Evolutionary conservation across 192 early-diverging fungal genomes (phyloP), one percentile per base, ranked within the genome.

Genomic region (Coemansia interrupta): DNA sequence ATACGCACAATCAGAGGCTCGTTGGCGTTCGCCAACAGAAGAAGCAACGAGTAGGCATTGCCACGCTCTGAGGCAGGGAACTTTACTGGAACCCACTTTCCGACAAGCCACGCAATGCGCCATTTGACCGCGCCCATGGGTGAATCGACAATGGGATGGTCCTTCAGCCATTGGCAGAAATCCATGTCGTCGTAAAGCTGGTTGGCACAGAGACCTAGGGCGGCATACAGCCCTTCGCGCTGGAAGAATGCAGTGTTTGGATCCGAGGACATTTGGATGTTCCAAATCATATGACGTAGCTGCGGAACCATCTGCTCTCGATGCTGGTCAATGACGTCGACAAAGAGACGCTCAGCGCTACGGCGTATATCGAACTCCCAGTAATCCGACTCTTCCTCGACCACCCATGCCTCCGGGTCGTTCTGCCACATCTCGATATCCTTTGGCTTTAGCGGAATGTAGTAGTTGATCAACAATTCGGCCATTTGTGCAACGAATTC

Each of bases 1-100:
- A 95, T 80, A 4, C 91, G 85, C 36, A 95, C 91, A 38, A 90
- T 85, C 63, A 92, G 62, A 26, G 92, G 89, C 61, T 91, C 86
- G n/a, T 84, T 77, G 1, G 80, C 62, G n/a, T 61, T 57, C 63
- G 90, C 80, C 2, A 94, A 68, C 32, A 83, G 81, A 18, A 94
- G 47, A 62, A 97, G 79, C 14, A 88, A 71, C 30, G 78, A 68
- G 69, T 95, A 97, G 13, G 91, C 85, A 18, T 70, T 65, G 13
- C 80, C 77, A 20, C 87, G 80, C 32, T 86, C 77, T 0, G 76
- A 70, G 8, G 83, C 84, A 36, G 84, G 79, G 12, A 87, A 73
- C 40, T 94, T 89, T 44, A 94, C 90, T 7, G 78, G 72, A 40
- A 95, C 81, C 92, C 93, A 97, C 63, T 85, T 80, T n/a, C 87